phyloP scores from a whole-genome alignment of 208 protist genomes.

The Leishmania martiniquensis region DNA sequence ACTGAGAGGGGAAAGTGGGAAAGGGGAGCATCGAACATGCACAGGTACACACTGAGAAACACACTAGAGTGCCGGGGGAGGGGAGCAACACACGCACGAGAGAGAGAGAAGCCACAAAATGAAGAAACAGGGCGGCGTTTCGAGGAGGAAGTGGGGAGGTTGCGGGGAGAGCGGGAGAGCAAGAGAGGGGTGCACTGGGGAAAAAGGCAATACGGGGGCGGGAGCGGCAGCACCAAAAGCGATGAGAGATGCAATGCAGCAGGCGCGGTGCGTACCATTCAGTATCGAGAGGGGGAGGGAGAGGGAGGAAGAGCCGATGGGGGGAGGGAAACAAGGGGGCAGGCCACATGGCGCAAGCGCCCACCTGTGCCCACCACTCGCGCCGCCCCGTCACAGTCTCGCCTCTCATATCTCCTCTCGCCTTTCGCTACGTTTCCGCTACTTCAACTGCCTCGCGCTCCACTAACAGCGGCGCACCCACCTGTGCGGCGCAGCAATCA shows the following conservation, averaged over 20 bases:
- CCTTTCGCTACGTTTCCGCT: not conserved
- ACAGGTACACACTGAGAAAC: not conserved
- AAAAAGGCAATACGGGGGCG: not conserved
- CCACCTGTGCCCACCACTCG: not conserved
- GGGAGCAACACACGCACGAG: not conserved
- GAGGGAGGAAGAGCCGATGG: not conserved
- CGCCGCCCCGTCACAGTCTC: not conserved
- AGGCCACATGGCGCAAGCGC: not conserved
- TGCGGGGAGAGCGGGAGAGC: not conserved
- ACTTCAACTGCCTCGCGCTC: not conserved
- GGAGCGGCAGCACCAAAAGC: not conserved
- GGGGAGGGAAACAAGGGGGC: not conserved
- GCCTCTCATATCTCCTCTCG: not conserved
- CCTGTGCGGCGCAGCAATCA: not conserved
- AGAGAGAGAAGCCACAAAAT: not conserved
- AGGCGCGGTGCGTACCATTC: not conserved
- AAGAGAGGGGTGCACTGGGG: not conserved
- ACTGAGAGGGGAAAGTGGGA: not conserved
- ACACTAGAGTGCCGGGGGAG: not conserved
- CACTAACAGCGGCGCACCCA: not conserved
- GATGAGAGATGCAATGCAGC: not conserved
- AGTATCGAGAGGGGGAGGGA: not conserved
- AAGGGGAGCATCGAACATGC: not conserved
- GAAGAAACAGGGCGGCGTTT: not conserved
- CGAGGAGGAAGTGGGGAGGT: not conserved